A percentile compares a stretch with the other conserved stretches of the same genome.
Conservation (phyloP, 1,139 yeast species). For the Candida pseudoviswanathii region DNA sequence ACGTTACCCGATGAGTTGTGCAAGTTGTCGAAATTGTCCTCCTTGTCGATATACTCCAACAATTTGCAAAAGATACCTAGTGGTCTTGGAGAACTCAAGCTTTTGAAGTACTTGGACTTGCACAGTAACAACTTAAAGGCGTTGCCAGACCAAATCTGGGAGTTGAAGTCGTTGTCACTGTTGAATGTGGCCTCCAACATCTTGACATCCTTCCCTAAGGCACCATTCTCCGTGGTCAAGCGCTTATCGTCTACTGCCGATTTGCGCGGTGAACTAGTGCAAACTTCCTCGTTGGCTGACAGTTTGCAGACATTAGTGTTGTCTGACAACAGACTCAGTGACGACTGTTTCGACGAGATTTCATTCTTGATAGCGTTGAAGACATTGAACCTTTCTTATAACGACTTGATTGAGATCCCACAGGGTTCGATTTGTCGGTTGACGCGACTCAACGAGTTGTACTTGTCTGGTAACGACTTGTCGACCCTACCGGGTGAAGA, state of each 20-base stretch:
- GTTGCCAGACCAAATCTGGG: constrained; percentile 72
- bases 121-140: constrained; percentile 82
- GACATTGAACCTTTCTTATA: constrained; percentile 76
- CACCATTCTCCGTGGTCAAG: constrained; percentile 42
- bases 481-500: constrained; percentile 86
- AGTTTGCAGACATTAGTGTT: constrained; percentile 61
- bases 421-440: constrained; percentile 66
- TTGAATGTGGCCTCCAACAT: constrained; percentile 84
- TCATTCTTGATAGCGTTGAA: constrained; percentile 62
- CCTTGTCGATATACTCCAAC: constrained; percentile 73
- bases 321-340: constrained; percentile 83
- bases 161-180: constrained; percentile 54
- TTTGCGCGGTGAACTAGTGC: constrained; percentile 6
- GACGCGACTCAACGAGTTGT: constrained; percentile 63
- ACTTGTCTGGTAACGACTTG: constrained; percentile 80
- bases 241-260: constrained; percentile 32
- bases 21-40: constrained; percentile 56
- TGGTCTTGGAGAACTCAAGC: constrained; percentile 60
- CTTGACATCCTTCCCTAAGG: constrained; percentile 66
- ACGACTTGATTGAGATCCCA: constrained; percentile 81
- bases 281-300: constrained; percentile 43
- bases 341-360: constrained; percentile 73
- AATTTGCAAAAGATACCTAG: constrained; percentile 75
- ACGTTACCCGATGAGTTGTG: constrained; percentile 74
- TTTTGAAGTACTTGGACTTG: constrained; percentile 71